Evolutionary conservation across 2,329 filamentous ascomycete genomes (phyloP).

Genomic region (Apiospora koreana): DNA sequence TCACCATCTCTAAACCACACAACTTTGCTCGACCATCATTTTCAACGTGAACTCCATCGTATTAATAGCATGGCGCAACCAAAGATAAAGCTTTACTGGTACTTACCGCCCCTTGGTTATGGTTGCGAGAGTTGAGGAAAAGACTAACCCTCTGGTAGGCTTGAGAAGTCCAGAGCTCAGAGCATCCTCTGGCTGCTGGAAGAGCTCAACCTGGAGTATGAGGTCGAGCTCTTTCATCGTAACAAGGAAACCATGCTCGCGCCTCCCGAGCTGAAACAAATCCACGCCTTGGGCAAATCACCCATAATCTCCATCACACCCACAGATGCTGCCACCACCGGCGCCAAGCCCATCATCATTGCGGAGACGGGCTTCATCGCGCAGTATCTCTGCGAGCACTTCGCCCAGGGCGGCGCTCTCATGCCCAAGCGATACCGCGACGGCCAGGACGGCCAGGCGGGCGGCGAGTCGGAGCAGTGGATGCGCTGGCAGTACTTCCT

Average conservation of each 20-base stretch:
- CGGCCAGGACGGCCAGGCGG: constrained; percentile 57
- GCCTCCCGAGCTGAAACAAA: constrained; percentile 71
- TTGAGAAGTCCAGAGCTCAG: constrained; percentile 80
- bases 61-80: constrained; percentile 34
- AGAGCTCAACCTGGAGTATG: constrained; percentile 77
- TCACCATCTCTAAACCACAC: not conserved
- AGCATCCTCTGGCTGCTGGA: constrained; percentile 85
- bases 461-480: constrained; percentile 63
- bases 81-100: constrained; percentile 68
- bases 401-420: constrained; percentile 45
- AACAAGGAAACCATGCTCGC: constrained; percentile 63
- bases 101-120: constrained; percentile 18
- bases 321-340: constrained; percentile 19
- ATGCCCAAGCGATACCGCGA: constrained; percentile 57
- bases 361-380: constrained; percentile 82
- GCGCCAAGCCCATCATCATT: constrained; percentile 56
- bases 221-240: constrained; percentile 79
- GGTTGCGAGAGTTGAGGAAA: not conserved
- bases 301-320: constrained; percentile 71
- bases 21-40: not conserved
- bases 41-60: not conserved
- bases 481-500: constrained; percentile 68
- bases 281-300: constrained; percentile 87
- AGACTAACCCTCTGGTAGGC: constrained; percentile 56
- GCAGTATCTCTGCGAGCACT: constrained; percentile 78